These are phyloP conservation scores for Prillingera fragicola DNA, from an alignment of 1,284 basidiomycete species.

Conservation along the genomic window DNA sequence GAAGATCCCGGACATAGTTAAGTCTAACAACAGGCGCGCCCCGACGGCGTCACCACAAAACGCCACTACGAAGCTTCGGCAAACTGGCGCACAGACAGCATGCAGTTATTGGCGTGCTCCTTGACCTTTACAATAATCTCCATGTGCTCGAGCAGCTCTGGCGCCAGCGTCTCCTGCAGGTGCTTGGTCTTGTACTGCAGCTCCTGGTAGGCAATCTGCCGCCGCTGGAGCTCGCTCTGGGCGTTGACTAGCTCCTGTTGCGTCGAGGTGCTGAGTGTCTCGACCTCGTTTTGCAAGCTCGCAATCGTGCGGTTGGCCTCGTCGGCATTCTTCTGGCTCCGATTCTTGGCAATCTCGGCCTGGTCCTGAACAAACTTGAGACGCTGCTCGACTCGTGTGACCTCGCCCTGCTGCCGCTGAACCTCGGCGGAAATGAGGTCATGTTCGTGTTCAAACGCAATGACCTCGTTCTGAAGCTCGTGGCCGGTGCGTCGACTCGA, in stretches of 20 bases:
- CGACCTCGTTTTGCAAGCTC: slow-evolving; percentile 36
- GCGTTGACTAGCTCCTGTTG: slow-evolving; percentile 35
- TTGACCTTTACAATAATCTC: slow-evolving; percentile 42
- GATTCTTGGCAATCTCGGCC: slow-evolving; percentile 69
- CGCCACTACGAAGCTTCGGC: slow-evolving; percentile 34
- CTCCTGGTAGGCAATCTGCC: slow-evolving; percentile 39
- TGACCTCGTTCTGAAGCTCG: slow-evolving; percentile 64
- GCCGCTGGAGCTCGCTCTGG: slow-evolving; percentile 37
- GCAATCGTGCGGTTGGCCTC: slow-evolving; percentile 32
- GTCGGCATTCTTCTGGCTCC: slow-evolving; percentile 48
- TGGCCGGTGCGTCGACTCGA: slow-evolving; percentile 61
- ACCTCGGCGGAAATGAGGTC: slow-evolving; percentile 55
- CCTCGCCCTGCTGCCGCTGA: slow-evolving; percentile 57
- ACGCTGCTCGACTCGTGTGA: slow-evolving; percentile 57
- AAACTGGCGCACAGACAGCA: slow-evolving; percentile 35
- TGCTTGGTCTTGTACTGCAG: slow-evolving; percentile 38
- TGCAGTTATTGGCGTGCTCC: slow-evolving; percentile 37
- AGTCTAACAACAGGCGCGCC: too few relatives aligned
- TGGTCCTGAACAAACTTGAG: slow-evolving; percentile 53
- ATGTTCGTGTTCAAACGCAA: slow-evolving; percentile 69
- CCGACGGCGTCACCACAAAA: too few relatives aligned
- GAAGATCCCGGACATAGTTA: too few relatives aligned
- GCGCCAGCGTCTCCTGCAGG: slow-evolving; percentile 33
- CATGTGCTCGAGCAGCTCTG: slow-evolving; percentile 37
- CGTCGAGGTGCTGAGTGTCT: slow-evolving; percentile 31